Evolutionary conservation across 306 rosid species (phyloP).

Genomic region (Casuarina glauca): DNA sequence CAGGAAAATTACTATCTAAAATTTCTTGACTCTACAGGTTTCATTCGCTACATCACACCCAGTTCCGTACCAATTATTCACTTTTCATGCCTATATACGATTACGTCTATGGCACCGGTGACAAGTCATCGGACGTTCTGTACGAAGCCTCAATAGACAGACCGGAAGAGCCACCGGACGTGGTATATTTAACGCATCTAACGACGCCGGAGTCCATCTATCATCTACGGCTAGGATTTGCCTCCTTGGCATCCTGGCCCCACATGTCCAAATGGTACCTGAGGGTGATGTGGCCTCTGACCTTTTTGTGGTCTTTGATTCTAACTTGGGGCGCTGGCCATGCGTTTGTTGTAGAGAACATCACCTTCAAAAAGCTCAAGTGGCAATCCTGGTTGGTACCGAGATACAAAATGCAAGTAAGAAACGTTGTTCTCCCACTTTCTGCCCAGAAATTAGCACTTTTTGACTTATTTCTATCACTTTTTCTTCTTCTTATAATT

Average conservation of each 20-base stretch:
- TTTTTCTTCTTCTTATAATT: too few relatives aligned
- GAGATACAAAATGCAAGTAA: constrained; percentile 30
- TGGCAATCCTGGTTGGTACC: constrained; percentile 49
- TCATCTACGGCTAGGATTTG: constrained; percentile 38
- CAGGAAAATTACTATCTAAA: too few relatives aligned
- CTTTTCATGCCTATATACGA: constrained; percentile 47
- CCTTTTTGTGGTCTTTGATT: constrained; percentile 25
- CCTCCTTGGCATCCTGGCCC: constrained; percentile 38
- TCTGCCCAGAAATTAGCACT: too few relatives aligned
- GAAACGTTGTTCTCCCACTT: background rate
- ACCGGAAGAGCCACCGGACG: constrained; percentile 32
- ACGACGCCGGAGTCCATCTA: constrained; percentile 41
- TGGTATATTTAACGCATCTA: constrained; percentile 40
- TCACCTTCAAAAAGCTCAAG: constrained; percentile 23
- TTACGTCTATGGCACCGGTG: constrained; percentile 34
- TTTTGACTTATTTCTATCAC: background rate
- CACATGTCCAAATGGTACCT: constrained; percentile 31
- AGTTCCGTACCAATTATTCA: constrained; percentile 45
- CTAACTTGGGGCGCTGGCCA: constrained; percentile 33
- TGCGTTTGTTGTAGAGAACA: constrained; percentile 34
- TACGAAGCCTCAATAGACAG: constrained; percentile 24
- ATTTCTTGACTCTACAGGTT: constrained; percentile 11
- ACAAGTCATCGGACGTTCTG: constrained; percentile 25
- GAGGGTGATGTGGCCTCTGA: constrained; percentile 41
- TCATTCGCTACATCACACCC: constrained; percentile 56